Evolutionary conservation across 2,329 filamentous ascomycete species (phyloP).

Genomic region (Botrytis tulipae): DNA sequence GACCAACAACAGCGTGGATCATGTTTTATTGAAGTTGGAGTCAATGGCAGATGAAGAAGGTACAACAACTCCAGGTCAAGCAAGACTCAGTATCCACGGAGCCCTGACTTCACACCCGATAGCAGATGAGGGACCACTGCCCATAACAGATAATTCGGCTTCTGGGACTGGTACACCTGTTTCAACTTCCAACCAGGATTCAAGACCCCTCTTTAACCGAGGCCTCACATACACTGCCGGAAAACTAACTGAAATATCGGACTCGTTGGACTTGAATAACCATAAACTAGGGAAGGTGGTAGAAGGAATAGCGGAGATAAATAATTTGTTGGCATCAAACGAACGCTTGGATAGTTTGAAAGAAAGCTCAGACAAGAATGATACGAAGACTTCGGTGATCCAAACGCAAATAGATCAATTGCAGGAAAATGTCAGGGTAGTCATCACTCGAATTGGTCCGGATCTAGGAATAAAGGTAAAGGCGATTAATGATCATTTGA

Average conservation of each 20-base stretch:
- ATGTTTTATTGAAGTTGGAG: slow-evolving; percentile 33
- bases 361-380: slow-evolving; percentile 30
- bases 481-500: slow-evolving; percentile 28
- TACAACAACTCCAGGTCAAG: neutral
- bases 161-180: neutral
- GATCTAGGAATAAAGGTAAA: slow-evolving; percentile 32
- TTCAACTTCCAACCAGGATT: neutral
- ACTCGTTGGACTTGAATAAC: slow-evolving; percentile 31
- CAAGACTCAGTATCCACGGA: neutral
- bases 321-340: slow-evolving; percentile 27
- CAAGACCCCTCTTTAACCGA: neutral
- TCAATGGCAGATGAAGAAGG: slow-evolving; percentile 24
- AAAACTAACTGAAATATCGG: slow-evolving; percentile 32
- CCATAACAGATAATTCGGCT: neutral
- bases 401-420: slow-evolving; percentile 38
- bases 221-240: slow-evolving; percentile 28
- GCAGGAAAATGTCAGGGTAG: slow-evolving; percentile 32
- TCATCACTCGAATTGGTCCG: slow-evolving; percentile 32
- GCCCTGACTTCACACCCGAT: slow-evolving; percentile 6
- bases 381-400: slow-evolving; percentile 31
- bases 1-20: slow-evolving; percentile 37
- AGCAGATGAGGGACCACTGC: neutral
- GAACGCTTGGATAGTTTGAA: slow-evolving; percentile 30
- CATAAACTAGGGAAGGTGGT: slow-evolving; percentile 29
- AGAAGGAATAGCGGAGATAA: slow-evolving; percentile 28